Percentiles rank a stretch among this genome's conserved stretches.
Evolutionary conservation across 257 asterid genomes (phyloP).

Genomic region (Solanum clarkiae): DNA sequence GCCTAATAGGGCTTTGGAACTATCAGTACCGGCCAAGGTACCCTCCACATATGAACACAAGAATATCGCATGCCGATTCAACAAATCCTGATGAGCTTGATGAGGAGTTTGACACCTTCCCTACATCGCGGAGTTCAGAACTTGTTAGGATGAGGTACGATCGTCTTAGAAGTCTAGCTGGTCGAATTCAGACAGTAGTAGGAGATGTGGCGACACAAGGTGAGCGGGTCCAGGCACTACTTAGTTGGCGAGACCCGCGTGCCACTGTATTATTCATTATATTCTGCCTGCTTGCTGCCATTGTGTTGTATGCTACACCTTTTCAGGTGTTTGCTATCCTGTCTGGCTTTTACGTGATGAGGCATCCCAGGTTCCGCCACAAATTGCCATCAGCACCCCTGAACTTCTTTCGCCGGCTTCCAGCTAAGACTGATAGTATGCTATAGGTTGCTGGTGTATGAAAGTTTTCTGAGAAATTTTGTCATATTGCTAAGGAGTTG

Average conservation of each 20-base stretch:
- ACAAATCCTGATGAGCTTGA: constrained; percentile 74
- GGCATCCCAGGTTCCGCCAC: constrained; percentile 75
- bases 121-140: constrained; percentile 41
- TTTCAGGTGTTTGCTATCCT: constrained; percentile 38
- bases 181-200: constrained; percentile 64
- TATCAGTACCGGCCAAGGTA: constrained; percentile 51
- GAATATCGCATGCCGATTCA: constrained; percentile 66
- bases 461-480: not conserved
- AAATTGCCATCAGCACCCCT: constrained; percentile 58
- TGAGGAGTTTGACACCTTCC: constrained; percentile 82
- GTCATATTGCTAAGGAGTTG: not conserved
- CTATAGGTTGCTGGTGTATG: constrained; percentile 18
- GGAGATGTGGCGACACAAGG: constrained; percentile 89
- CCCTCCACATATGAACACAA: constrained; percentile 88
- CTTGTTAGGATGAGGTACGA: constrained; percentile 70
- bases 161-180: constrained; percentile 67
- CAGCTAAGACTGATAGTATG: constrained; percentile 82
- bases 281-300: constrained; percentile 50
- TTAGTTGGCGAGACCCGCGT: constrained; percentile 90
- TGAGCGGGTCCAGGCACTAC: constrained; percentile 74
- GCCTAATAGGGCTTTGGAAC: constrained; percentile 70
- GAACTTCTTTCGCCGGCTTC: constrained; percentile 79
- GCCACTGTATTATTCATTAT: constrained; percentile 62
- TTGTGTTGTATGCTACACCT: constrained; percentile 43
- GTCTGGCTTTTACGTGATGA: constrained; percentile 52